Evolutionary conservation across 805 yeast genomes (phyloP), one percentile per base, ranked within the genome.

Genomic region (Monosporozyma servazzii): DNA sequence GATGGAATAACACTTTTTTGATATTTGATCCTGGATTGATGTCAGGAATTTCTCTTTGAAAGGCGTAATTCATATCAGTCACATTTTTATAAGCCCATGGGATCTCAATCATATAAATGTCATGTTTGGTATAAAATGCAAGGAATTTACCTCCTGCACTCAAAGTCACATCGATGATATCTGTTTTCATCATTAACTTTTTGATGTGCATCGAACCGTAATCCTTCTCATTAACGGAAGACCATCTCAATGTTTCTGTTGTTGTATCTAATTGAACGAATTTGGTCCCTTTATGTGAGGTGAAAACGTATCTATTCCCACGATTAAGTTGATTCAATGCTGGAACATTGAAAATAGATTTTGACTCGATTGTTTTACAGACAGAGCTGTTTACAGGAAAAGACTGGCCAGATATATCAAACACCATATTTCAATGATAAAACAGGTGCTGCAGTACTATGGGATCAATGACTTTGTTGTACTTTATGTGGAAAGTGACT

Each of bases 1-100:
- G 79, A 64, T 44, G 83, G 80, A 67, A 81, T 71, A 48, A 70
- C 49, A 55, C 75, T 67, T 25, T 81, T 67, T 42, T 74, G 70
- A 48, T 74, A 2, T 44, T 33, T 3, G 54, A 21, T 1, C 10
- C 27, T 21, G 15, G 37, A 23, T 29, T 31, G 13, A 51, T 18
- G 17, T 37, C 52, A 48, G 36, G 47, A 21, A 42, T 18, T 6
- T 45, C 25, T 5, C 43, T 37, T 29, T 49, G 47, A 15, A 53
- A 51, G 18, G 23, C 45, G 20, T 41, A 37, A 3, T 29, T 9
- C 40, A 51, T 43, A 15, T 39, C 30, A 5, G 42, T 25, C 3
- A 48, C 48, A 13, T 51, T 51, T 29, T 46, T 45, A 37, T 58
- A 56, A 13, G 54, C 56, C 66, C 66, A 62, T 27, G 67, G 65